phyloP scores from a whole-genome alignment of 495 filamentous ascomycete genomes.

The Penicillium paradoxum region DNA sequence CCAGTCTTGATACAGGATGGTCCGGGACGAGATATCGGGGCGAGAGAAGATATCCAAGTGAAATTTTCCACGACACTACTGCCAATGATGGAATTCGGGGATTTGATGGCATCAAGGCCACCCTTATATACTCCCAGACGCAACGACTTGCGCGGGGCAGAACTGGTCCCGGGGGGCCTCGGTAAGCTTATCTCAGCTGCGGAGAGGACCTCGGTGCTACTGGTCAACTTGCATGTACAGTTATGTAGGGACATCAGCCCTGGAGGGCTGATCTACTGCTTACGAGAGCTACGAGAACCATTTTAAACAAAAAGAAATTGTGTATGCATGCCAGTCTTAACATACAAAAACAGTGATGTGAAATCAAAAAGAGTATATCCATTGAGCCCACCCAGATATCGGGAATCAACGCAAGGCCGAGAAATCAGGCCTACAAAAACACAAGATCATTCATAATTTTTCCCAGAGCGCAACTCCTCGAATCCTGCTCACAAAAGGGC shows the following conservation, averaged over 20 bases:
- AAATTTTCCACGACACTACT: too few relatives aligned
- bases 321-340: slow-evolving; percentile 42
- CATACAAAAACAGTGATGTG: slow-evolving; percentile 38
- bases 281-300: too few relatives aligned
- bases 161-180: slow-evolving; percentile 19
- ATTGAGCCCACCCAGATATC: slow-evolving; percentile 40
- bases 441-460: slow-evolving; percentile 41
- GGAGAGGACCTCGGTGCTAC: background rate
- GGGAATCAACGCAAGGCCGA: slow-evolving; percentile 31
- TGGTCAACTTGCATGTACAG: too few relatives aligned
- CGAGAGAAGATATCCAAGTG: background rate
- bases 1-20: background rate
- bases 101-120: slow-evolving; percentile 4
- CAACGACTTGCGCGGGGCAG: slow-evolving; percentile 14
- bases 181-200: slow-evolving; percentile 29
- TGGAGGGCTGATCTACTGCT: too few relatives aligned
- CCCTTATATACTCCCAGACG: background rate
- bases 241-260: too few relatives aligned
- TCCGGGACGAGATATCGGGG: background rate
- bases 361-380: slow-evolving; percentile 44
- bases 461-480: slow-evolving; percentile 36
- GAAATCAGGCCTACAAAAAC: slow-evolving; percentile 26
- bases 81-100: background rate
- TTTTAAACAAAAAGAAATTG: slow-evolving; percentile 25
- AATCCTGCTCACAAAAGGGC: slow-evolving; percentile 23